Conservation (phyloP, 2,329 filamentous ascomycete genomes). For the Fusarium denticulatum region DNA sequence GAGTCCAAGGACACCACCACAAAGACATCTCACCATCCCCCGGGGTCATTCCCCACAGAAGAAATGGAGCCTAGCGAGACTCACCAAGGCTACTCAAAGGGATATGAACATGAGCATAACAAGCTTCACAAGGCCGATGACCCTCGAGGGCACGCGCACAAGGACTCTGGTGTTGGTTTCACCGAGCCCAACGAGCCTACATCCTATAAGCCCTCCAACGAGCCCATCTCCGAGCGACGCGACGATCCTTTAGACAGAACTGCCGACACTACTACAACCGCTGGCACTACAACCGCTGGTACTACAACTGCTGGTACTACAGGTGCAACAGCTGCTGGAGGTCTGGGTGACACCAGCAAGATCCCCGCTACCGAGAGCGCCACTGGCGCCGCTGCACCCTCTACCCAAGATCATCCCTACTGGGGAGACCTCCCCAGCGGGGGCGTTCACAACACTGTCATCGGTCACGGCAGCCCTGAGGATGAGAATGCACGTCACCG, state of each 20-base stretch:
- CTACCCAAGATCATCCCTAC: constrained; percentile 26
- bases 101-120: constrained; percentile 27
- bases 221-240: constrained; percentile 4
- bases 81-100: background rate
- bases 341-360: background rate
- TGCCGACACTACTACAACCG: background rate
- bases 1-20: constrained; percentile 6
- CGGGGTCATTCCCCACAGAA: constrained; percentile 34
- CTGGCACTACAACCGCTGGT: background rate
- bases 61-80: constrained; percentile 20
- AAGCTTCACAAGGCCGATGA: constrained; percentile 37
- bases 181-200: constrained; percentile 2
- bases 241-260: background rate
- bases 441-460: constrained; percentile 17
- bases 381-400: background rate
- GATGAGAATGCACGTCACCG: constrained; percentile 13
- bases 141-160: constrained; percentile 28
- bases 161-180: constrained; percentile 26
- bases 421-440: constrained; percentile 32
- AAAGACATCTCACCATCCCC: constrained; percentile 18
- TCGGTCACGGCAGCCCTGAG: constrained; percentile 26
- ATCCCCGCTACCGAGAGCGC: background rate
- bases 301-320: background rate
- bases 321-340: background rate
- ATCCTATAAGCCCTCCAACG: background rate